Conservation (phyloP, 2,329 filamentous ascomycete genomes). For the Clonostachys byssicola region DNA sequence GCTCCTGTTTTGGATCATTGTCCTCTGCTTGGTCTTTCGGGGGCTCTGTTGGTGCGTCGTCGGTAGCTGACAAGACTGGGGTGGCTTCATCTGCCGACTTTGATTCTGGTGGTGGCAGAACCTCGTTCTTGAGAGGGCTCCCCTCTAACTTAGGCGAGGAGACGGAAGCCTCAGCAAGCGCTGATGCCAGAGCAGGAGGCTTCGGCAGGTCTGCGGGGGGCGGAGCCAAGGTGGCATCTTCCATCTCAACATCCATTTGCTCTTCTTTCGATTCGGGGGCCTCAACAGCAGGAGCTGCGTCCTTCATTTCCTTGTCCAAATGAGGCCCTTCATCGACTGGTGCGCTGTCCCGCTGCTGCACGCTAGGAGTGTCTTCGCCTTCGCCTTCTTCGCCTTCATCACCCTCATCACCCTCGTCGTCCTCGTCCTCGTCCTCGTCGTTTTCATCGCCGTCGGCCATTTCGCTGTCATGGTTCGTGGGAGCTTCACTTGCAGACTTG, state of each 20-base stretch:
- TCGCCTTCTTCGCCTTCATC: constrained; percentile 43
- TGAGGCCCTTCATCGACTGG: constrained; percentile 16
- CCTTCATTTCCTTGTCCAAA: constrained; percentile 30
- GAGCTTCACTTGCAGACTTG: constrained; percentile 38
- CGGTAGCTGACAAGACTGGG: no score
- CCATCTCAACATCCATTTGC: constrained; percentile 15
- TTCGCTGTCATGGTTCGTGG: constrained; percentile 43
- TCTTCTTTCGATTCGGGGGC: constrained; percentile 11
- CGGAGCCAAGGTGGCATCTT: constrained; percentile 13
- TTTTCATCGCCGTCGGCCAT: constrained; percentile 47
- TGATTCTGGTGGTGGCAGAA: constrained; percentile 36
- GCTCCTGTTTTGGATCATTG: no score
- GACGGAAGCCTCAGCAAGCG: not conserved
- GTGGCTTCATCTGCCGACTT: not conserved
- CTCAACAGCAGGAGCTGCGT: constrained; percentile 20
- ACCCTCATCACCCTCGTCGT: constrained; percentile 40
- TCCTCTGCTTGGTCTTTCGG: no score
- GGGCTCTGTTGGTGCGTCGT: no score
- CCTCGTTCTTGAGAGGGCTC: constrained; percentile 49
- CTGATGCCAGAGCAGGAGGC: not conserved
- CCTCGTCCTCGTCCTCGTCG: constrained; percentile 41
- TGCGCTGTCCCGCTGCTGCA: constrained; percentile 29
- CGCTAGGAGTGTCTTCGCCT: constrained; percentile 37
- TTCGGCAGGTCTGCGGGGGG: no score
- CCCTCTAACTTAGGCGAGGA: constrained; percentile 35